A percentile compares a stretch with the other conserved stretches of the same genome.
Conservation (phyloP, 805 yeast genomes). For the Kazachstania taianensis region DNA sequence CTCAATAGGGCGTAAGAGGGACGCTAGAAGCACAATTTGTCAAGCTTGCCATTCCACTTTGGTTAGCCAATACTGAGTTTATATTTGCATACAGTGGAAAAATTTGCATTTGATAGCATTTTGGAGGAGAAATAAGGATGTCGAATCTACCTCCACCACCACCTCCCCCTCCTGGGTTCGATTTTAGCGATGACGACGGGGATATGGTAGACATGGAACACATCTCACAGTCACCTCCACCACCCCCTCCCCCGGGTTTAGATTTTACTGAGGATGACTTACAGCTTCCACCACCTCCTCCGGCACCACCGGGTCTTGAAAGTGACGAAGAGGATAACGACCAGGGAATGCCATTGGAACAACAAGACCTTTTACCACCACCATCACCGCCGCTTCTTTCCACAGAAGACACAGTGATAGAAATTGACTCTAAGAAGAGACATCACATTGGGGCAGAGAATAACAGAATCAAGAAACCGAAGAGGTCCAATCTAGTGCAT, state of each 20-base stretch:
- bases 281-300: conserved; percentile 5
- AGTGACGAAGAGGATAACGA: not conserved
- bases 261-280: conserved; percentile 1
- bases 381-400: no score
- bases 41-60: no score
- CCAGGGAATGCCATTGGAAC: no score
- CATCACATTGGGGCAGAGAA: conserved; percentile 7
- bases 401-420: not conserved
- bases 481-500: conserved; percentile 32
- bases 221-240: conserved; percentile 6
- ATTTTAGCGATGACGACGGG: not conserved
- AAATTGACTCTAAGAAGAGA: not conserved
- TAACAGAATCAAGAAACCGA: conserved; percentile 9
- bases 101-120: no score
- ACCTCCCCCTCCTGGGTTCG: conserved; percentile 16
- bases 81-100: no score
- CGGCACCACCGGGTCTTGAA: conserved; percentile 8
- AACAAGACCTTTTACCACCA: no score
- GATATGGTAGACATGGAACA: no score
- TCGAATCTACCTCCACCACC: conserved; percentile 14
- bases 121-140: no score
- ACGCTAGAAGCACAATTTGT: no score
- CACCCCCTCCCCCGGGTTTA: conserved; percentile 23
- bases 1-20: no score
- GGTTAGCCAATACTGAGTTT: no score